Base-by-base conservation (phyloP, 83 land plant species). In the Picea engelmannii region DNA sequence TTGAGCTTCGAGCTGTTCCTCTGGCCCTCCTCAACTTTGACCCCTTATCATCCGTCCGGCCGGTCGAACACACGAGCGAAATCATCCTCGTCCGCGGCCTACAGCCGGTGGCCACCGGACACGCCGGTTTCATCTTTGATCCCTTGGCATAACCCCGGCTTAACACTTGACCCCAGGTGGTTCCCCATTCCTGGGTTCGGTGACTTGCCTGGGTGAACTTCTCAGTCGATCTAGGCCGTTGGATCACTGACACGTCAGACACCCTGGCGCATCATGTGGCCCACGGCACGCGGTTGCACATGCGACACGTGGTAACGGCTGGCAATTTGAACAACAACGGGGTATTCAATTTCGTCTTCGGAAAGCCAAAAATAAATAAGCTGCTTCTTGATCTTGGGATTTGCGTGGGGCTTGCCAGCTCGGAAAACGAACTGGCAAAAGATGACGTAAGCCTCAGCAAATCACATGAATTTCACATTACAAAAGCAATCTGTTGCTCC, bases 261-360 rank as follows among this genome's bases (percentile, higher is more conserved):
- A 0, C 9, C 20, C 15, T 31, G 1, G 52, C 55, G 76, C 76
- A 71, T 71, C 76, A 23, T 44, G n/a, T 71, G 76, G 76, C 76
- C 76, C 76, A 71, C 76, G 76, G 76, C 55, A 71, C 76, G 76
- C 76, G 9, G 12, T 71, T 71, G 52, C 76, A 71, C 76, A 71
- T 71, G 76, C 76, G 76, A 71, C 76, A 71, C 76, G 76, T 71
- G 55, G 76, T 71, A 40, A 49, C 52, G 20, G 55, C 76, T n/a
- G 76, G 76, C 76, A 71, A 71, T 42, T 71, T 42, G 35, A 3
- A n/a, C 3, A 42, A n/a, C 74, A 1, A 18, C 20, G 73, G 55
- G 55, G 55, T 1, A 35, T 35, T 35, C 17, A 18, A 18, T 5
- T 68, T 68, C 18, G 47, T 18, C 3, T 18, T 71, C n/a, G 40